Evolutionary conservation across 129 eudicot species (phyloP), one percentile per base, ranked within the genome.

Genomic region (Chrysanthemum makinoi): DNA sequence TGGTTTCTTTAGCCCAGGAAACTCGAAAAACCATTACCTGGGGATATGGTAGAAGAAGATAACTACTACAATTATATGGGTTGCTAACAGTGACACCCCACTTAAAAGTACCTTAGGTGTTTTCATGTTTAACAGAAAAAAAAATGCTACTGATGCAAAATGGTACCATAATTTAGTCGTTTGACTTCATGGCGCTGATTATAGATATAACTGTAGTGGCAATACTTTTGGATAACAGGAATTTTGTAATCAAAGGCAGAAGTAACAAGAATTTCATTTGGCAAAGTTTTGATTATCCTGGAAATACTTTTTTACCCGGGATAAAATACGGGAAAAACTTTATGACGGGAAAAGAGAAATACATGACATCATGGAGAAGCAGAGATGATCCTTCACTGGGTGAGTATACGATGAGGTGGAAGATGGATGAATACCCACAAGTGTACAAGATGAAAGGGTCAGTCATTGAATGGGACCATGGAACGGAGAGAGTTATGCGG

Each of bases 241-340:
- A 56, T 56, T 56, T 56, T 56, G 26, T 56, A 7, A 18, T 56
- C 10, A 56, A 56, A 56, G 62, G 62, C 26, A 17, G 62, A 6
- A 56, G 11, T 17, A 56, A 56, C 3, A 26, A n/a, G 12, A 26
- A 56, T 1, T 56, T 16, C 62, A 56, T 18, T 56, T 56, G 62
- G 62, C 28, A 56, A 56, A 56, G 62, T 56, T 60, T 60, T 10
- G 65, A 60, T 26, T 60, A 22, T 60, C 43, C 65, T 1, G 65
- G 43, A 18, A 60, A 60, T 18, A 16, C 43, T 2, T 56, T 65
- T 7, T 39, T 65, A 39, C 69, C 69, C 11, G 69, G 53, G 15
- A 65, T 65, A 20, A 65, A 65, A 65, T 65, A 35, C n/a, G 69
- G 69, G 69, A 65, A 61, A 16, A 20, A 61, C 22, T 61, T 19